Evolutionary conservation across 768 basidiomycete species (phyloP).

Genomic region (Hirschioporus abietinus): DNA sequence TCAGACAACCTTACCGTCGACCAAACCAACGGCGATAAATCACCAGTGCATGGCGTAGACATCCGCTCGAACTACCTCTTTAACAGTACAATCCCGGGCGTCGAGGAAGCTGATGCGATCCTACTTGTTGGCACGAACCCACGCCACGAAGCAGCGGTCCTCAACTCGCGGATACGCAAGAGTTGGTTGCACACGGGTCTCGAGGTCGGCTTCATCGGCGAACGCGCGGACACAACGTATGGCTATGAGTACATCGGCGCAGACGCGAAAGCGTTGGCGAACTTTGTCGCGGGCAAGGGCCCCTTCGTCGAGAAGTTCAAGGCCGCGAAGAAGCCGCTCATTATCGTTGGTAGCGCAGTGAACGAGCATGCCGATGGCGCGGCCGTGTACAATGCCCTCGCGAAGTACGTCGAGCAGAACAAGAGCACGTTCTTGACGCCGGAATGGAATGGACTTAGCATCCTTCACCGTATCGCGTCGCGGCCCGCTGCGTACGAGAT

Average conservation of each 20-base stretch:
- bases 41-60: constrained; percentile 79
- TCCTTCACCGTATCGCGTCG: constrained; percentile 88
- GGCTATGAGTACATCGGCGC: constrained; percentile 89
- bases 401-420: constrained; percentile 77
- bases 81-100: constrained; percentile 85
- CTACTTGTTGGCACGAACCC: constrained; percentile 96
- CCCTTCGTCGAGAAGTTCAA: constrained; percentile 84
- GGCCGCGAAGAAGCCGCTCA: constrained; percentile 83
- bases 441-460: constrained; percentile 93
- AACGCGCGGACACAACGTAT: constrained; percentile 86
- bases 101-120: constrained; percentile 89
- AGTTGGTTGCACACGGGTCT: constrained; percentile 85
- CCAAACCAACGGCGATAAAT: constrained; percentile 55
- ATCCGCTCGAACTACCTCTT: constrained; percentile 95
- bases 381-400: constrained; percentile 68
- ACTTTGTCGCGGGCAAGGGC: constrained; percentile 74
- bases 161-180: constrained; percentile 96
- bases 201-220: constrained; percentile 87
- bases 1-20: constrained; percentile 92
- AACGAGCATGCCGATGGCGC: constrained; percentile 81
- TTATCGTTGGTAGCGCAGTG: constrained; percentile 88
- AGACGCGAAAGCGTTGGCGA: constrained; percentile 66
- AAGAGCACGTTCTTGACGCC: constrained; percentile 70
- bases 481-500: constrained; percentile 92
- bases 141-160: constrained; percentile 92